Conservation (phyloP, 2,329 filamentous ascomycete species). For the Aspergillus aculeatus region DNA sequence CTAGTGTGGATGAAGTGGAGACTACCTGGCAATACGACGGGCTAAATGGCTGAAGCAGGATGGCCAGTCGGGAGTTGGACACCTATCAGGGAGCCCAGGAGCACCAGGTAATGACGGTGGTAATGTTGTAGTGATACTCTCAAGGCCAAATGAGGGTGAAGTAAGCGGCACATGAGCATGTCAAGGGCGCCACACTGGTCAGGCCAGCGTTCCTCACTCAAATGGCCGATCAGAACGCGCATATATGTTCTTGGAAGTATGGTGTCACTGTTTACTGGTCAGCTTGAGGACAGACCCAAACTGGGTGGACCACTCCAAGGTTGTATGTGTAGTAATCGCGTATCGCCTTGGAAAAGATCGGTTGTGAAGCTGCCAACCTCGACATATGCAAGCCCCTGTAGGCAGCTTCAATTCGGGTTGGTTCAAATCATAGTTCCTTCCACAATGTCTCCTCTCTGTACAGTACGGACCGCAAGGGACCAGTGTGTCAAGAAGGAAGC, state of each 20-base stretch:
- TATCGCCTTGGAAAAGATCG: neutral
- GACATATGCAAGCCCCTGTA: neutral
- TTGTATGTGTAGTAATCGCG: neutral
- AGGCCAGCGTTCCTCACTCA: neutral
- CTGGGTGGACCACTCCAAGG: neutral
- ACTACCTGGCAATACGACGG: neutral
- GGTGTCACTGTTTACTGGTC: no score
- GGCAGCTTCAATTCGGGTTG: neutral
- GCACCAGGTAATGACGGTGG: neutral
- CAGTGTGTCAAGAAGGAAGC: no score
- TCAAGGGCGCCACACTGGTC: neutral
- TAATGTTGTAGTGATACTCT: neutral
- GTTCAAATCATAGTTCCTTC: no score
- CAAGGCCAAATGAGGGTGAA: neutral
- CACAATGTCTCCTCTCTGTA: neutral
- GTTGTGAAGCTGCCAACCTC: neutral
- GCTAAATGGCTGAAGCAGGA: neutral
- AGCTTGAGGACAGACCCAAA: neutral
- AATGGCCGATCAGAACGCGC: no score
- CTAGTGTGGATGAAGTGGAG: neutral
- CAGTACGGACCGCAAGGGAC: neutral
- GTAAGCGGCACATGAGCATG: no score
- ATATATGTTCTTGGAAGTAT: no score
- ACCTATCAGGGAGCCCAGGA: neutral
- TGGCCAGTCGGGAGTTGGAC: neutral